phyloP scores from a whole-genome alignment of 2,329 filamentous ascomycete genomes.

The Paradendryphiella salina region DNA sequence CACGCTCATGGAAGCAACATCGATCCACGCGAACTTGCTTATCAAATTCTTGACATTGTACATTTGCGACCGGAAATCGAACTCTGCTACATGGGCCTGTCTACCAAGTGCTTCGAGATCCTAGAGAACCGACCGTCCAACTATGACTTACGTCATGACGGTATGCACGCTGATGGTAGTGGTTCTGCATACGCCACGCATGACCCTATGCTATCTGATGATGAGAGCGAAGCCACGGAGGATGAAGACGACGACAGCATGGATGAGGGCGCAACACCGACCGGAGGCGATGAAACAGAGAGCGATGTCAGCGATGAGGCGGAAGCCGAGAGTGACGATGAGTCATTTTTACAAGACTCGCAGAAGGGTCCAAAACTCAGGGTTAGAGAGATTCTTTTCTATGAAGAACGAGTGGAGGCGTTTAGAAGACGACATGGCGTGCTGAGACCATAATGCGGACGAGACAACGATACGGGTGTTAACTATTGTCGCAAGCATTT shows the following conservation, averaged over 20 bases:
- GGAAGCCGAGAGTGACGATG: constrained; percentile 53
- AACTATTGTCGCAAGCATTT: constrained; percentile 7
- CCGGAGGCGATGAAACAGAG: constrained; percentile 47
- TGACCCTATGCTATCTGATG: constrained; percentile 41
- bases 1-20: constrained; percentile 59
- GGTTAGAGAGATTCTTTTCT: constrained; percentile 78
- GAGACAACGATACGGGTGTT: constrained; percentile 8
- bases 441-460: constrained; percentile 26
- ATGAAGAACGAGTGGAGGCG: constrained; percentile 75
- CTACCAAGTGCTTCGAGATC: constrained; percentile 80
- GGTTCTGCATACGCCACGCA: constrained; percentile 32
- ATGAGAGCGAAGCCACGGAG: constrained; percentile 49
- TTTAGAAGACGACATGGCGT: constrained; percentile 71
- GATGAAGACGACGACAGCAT: constrained; percentile 56
- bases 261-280: constrained; percentile 56
- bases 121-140: constrained; percentile 64
- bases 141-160: constrained; percentile 42
- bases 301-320: constrained; percentile 45
- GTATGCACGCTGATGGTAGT: constrained; percentile 30
- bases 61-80: constrained; percentile 74
- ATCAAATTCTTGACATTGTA: constrained; percentile 78
- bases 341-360: constrained; percentile 56
- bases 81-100: constrained; percentile 76
- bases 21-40: constrained; percentile 70
- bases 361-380: constrained; percentile 59